phyloP scores from a whole-genome alignment of 257 asterid species.

The Nicotiana tabacum region DNA sequence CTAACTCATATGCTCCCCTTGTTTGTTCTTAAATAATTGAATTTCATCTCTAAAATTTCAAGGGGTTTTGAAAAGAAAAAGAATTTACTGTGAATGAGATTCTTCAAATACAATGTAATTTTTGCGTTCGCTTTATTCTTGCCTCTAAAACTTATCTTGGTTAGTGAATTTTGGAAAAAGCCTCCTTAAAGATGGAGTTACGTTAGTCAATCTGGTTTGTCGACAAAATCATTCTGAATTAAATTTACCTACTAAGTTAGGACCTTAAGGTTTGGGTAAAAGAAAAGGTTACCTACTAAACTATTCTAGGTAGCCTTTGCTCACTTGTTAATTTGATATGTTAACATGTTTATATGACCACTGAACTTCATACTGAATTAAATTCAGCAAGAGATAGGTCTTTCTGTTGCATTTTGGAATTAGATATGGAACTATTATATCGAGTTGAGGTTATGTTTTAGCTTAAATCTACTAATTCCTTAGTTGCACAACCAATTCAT shows the following conservation, averaged over 20 bases:
- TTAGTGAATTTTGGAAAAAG: too few relatives aligned
- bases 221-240: background rate
- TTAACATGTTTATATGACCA: background rate
- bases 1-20: slow-evolving; percentile 18
- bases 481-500: background rate
- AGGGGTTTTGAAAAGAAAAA: background rate
- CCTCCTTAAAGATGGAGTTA: background rate
- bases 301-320: background rate
- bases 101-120: background rate
- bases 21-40: slow-evolving; percentile 21
- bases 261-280: too few relatives aligned
- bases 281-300: background rate
- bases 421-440: too few relatives aligned
- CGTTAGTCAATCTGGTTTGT: background rate
- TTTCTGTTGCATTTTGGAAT: too few relatives aligned
- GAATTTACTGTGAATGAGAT: background rate
- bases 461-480: too few relatives aligned
- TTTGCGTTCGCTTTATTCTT: background rate
- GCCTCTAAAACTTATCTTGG: background rate
- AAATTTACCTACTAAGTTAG: background rate
- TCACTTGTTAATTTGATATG: background rate
- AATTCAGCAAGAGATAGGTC: background rate
- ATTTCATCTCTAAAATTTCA: background rate
- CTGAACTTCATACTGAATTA: background rate
- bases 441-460: too few relatives aligned